Base-by-base conservation (phyloP, 768 basidiomycete genomes). In the Lactarius evosmus region DNA sequence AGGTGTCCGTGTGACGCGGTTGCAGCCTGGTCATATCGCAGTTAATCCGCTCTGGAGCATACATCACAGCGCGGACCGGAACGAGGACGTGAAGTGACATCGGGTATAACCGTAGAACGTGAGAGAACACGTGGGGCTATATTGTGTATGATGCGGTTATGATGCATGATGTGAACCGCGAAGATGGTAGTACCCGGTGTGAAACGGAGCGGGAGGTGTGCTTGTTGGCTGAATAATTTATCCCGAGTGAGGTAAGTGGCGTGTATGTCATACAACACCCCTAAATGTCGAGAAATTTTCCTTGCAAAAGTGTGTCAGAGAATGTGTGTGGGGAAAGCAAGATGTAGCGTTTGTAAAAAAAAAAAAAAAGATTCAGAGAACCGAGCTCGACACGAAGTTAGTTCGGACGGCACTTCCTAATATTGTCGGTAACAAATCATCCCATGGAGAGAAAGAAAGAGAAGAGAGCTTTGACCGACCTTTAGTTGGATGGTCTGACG, bases 381-480 rank as follows among this genome's bases (percentile, higher is more conserved):
- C 66, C 66, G 66, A 67, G 66, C 50, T 67, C 66, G 64, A 67
- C 66, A 61, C 29, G 30, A 54, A 52, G 27, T 7, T 67, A 38
- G 6, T 67, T 67, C 66, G 49, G 66, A 67, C 66, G 67, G 67
- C 67, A 68, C 67, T 68, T 68, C 67, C 67, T 68, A 68, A 68
- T 36, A 62, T 56, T 62, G 60, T 67, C 66, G 66, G 66, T 51
- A 56, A 49, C 40, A 54, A n/a, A 65, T 67, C 66, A 67, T 67
- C 66, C 14, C 22, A 1, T 6, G n/a, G n/a, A 38, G 33, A 8
- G 22, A 32, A 50, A 16, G 12, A 34, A 63, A 8, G 16, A 36
- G 22, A 22, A 60, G 58, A 30, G 51, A 64, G 53, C 50, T 44
- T 54, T 7, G 19, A 46, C 46, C 25, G 4, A 49, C 51, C 30